A percentile compares a stretch with the other conserved stretches of the same genome.
phyloP scores from a whole-genome alignment of 2,329 filamentous ascomycete genomes.

The Colletotrichum sp. region DNA sequence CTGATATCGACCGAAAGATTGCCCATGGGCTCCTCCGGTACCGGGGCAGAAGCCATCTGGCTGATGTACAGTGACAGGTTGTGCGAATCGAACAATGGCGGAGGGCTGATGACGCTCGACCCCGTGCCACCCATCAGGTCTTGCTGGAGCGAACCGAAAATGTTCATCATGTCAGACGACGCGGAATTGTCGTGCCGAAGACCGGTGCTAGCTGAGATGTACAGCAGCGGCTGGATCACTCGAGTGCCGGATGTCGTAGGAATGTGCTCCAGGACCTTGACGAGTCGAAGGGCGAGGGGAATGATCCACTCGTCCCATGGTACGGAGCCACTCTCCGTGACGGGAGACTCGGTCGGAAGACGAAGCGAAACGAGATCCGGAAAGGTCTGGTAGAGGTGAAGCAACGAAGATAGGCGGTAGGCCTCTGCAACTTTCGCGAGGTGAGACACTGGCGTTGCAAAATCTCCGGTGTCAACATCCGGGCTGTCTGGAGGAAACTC shows the following conservation, averaged over 20 bases:
- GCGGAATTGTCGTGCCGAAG: conserved; percentile 27
- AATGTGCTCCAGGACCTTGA: conserved; percentile 37
- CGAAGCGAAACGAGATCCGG: conserved; percentile 35
- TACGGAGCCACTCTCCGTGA: conserved; percentile 21
- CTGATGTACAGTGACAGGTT: conserved; percentile 18
- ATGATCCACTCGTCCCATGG: conserved; percentile 42
- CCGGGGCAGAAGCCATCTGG: conserved; percentile 20
- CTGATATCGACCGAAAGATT: conserved; percentile 39
- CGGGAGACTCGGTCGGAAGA: conserved; percentile 26
- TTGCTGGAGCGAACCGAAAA: conserved; percentile 13
- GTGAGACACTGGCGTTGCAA: conserved; percentile 29
- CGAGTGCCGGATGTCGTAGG: conserved; percentile 38
- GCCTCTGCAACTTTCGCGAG: conserved; percentile 41
- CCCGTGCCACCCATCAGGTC: conserved; percentile 1
- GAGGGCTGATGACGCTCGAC: not conserved
- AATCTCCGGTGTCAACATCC: conserved; percentile 33
- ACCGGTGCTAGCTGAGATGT: conserved; percentile 40
- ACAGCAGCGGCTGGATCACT: conserved; percentile 40
- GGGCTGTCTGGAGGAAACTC: conserved; percentile 27
- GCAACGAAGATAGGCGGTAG: conserved; percentile 38
- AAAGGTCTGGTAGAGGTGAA: conserved; percentile 45
- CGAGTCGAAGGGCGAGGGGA: conserved; percentile 35
- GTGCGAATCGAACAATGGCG: not conserved
- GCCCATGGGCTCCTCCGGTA: not conserved
- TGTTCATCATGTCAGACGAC: conserved; percentile 14